Percentiles rank a stretch among this genome's conserved stretches.
phyloP scores from a whole-genome alignment of 331 rosid species.

The Phaseolus coccineus region DNA sequence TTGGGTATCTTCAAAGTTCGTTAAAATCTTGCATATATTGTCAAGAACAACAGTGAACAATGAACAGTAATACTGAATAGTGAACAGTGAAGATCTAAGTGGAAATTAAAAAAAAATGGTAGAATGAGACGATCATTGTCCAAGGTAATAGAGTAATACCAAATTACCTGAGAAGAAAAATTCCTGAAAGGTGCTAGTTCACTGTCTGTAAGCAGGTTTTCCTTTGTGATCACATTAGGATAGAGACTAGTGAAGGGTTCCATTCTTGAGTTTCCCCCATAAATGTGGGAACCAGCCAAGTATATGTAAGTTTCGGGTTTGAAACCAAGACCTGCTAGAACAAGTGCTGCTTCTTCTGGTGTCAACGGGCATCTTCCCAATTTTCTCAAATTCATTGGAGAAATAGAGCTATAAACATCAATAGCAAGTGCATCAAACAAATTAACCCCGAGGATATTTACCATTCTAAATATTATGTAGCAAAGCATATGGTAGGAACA shows the following conservation, averaged over 20 bases:
- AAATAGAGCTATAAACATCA: constrained; percentile 54
- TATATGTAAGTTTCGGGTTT: constrained; percentile 74
- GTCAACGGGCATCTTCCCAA: constrained; percentile 92
- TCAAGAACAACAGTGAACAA: neutral
- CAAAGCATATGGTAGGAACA: constrained; percentile 19
- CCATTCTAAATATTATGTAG: neutral
- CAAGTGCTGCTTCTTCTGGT: constrained; percentile 97
- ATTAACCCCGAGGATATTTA: neutral
- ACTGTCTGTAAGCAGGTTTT: constrained; percentile 66
- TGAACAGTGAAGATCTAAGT: neutral
- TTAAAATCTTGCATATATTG: neutral
- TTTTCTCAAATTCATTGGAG: constrained; percentile 70
- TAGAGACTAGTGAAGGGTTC: constrained; percentile 74
- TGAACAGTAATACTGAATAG: neutral
- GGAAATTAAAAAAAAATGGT: neutral
- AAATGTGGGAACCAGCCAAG: constrained; percentile 87
- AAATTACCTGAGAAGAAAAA: constrained; percentile 85
- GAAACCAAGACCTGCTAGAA: constrained; percentile 85
- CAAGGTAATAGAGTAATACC: neutral
- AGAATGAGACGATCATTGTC: neutral
- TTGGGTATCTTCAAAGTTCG: neutral
- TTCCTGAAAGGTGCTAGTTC: constrained; percentile 89
- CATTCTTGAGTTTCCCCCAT: constrained; percentile 82
- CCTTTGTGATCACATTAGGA: constrained; percentile 91
- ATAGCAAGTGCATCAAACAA: constrained; percentile 25